phyloP scores from a whole-genome alignment of 495 filamentous ascomycete genomes.

The Penicillium bovifimosum region DNA sequence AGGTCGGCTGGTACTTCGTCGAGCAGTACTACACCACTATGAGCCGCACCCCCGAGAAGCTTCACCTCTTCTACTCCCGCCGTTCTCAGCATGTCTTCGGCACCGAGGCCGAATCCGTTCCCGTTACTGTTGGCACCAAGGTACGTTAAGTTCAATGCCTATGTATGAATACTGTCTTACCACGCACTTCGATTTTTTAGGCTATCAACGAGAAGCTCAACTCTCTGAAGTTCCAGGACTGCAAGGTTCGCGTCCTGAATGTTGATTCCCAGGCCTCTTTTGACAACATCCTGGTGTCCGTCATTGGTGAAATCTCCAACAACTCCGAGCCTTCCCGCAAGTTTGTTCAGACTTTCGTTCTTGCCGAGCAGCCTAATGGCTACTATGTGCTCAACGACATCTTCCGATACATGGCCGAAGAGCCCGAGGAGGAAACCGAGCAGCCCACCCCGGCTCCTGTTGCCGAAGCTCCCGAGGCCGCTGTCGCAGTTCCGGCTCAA shows the following conservation, averaged over 20 bases:
- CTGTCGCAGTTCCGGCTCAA: conserved; percentile 23
- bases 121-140: conserved; percentile 75
- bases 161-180: conserved; percentile 1
- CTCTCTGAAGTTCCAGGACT: conserved; percentile 88
- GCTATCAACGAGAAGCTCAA: conserved; percentile 91
- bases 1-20: conserved; percentile 98
- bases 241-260: conserved; percentile 96
- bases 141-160: conserved; percentile 47
- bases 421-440: conserved; percentile 61
- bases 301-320: conserved; percentile 97
- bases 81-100: conserved; percentile 78
- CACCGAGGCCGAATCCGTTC: conserved; percentile 77
- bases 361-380: conserved; percentile 91
- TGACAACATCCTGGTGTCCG: conserved; percentile 90
- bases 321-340: conserved; percentile 84
- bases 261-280: conserved; percentile 93
- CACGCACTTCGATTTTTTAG: conserved; percentile 37
- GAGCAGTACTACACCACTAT: conserved; percentile 98
- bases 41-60: conserved; percentile 87
- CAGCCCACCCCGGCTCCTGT: conserved; percentile 49
- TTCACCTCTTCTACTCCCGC: conserved; percentile 83
- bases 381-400: conserved; percentile 99
- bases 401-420: conserved; percentile 81
- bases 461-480: conserved; percentile 27
- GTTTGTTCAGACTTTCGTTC: conserved; percentile 96